phyloP scores from a whole-genome alignment of 192 early-diverging fungal genomes.

The Coemansia sp. region DNA sequence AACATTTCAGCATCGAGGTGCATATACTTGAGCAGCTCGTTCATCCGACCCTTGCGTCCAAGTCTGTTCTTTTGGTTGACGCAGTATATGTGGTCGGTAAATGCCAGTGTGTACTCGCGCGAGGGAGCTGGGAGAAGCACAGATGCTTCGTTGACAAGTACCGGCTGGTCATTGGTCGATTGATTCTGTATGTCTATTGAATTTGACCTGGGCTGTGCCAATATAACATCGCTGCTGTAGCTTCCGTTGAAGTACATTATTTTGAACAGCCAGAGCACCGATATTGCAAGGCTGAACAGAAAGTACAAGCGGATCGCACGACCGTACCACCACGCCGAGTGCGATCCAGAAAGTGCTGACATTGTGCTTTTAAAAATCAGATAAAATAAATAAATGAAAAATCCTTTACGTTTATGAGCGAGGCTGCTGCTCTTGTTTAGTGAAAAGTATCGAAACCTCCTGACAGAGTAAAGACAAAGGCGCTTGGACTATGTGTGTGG shows the following conservation, averaged over 20 bases:
- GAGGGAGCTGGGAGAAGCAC: constrained; percentile 6
- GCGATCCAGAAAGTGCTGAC: constrained; percentile 11
- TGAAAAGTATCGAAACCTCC: too few relatives aligned
- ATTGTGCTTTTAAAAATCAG: background rate
- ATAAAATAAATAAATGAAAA: background rate
- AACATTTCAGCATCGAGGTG: constrained; percentile 30
- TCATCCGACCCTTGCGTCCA: constrained; percentile 36
- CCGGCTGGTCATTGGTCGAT: too few relatives aligned
- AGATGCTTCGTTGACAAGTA: background rate
- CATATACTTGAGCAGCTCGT: constrained; percentile 30
- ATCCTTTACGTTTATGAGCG: too few relatives aligned
- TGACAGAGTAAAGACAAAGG: too few relatives aligned
- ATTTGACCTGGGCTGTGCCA: too few relatives aligned
- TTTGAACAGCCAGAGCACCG: constrained; percentile 26
- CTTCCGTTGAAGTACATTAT: constrained; percentile 9
- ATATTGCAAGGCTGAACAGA: constrained; percentile 27
- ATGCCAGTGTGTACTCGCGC: constrained; percentile 14
- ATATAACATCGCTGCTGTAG: too few relatives aligned
- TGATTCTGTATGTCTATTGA: too few relatives aligned
- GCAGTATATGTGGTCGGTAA: constrained; percentile 48
- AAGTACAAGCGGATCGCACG: constrained; percentile 44
- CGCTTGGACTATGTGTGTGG: too few relatives aligned
- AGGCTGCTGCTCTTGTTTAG: too few relatives aligned
- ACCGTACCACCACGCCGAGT: constrained; percentile 46
- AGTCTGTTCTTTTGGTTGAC: constrained; percentile 14